Percentiles rank a stretch among this genome's conserved stretches.
phyloP scores from a whole-genome alignment of 306 rosid species.

The Cucumis hystrix region DNA sequence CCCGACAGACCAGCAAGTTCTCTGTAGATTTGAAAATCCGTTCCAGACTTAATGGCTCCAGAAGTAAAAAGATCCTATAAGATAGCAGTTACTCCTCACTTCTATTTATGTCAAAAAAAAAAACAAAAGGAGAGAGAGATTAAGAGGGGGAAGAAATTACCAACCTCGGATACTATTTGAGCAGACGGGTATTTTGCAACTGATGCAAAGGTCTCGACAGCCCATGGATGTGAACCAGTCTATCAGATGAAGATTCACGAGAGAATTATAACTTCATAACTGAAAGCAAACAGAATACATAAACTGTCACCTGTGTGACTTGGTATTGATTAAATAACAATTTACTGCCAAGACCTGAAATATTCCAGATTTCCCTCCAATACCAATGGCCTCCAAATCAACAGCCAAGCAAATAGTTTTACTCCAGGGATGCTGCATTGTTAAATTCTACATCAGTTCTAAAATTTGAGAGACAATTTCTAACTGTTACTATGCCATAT shows the following conservation, averaged over 20 bases:
- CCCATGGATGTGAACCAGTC: conserved; percentile 97
- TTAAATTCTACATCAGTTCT: conserved; percentile 12
- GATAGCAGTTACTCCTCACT: conserved; percentile 10
- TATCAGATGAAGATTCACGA: conserved; percentile 23
- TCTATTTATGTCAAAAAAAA: conserved; percentile 3
- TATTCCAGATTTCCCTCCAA: conserved; percentile 88
- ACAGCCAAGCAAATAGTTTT: conserved; percentile 56
- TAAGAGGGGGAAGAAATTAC: conserved; percentile 2
- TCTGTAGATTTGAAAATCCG: conserved; percentile 85
- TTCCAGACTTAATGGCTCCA: conserved; percentile 85
- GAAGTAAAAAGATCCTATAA: conserved; percentile 80
- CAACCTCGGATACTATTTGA: conserved; percentile 67
- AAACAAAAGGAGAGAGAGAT: not conserved
- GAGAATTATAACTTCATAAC: conserved; percentile 1
- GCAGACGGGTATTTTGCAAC: conserved; percentile 86
- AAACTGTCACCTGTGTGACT: not conserved
- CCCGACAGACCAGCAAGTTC: conserved; percentile 93
- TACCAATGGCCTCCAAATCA: conserved; percentile 96
- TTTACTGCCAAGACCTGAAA: conserved; percentile 64
- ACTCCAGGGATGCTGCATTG: conserved; percentile 91
- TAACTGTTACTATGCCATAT: not conserved
- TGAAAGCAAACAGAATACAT: not conserved
- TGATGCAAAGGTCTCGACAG: conserved; percentile 67
- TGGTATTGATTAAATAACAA: conserved; percentile 4
- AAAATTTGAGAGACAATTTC: not conserved